Conservation (phyloP, 768 basidiomycete genomes). For the Xerocomus spinulosus region DNA sequence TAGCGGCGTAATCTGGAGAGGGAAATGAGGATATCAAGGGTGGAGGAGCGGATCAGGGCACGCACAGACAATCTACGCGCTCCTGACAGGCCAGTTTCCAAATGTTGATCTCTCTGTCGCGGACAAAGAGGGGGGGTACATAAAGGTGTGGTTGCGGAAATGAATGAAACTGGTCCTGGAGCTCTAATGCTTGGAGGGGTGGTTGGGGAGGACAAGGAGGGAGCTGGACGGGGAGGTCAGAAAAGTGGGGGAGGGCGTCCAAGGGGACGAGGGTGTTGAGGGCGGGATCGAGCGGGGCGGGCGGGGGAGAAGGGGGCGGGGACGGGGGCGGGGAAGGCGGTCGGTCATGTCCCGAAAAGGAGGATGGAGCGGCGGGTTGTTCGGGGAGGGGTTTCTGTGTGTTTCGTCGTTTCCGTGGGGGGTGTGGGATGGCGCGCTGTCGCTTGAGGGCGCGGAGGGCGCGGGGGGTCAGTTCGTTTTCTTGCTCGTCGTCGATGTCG, state of each 20-base stretch:
- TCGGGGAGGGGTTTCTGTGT: too few species aligned
- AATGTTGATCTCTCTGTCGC: constrained; percentile 33
- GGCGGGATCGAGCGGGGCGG: constrained; percentile 13
- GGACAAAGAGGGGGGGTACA: constrained; percentile 27
- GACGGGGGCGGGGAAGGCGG: not conserved
- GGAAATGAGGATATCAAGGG: not conserved
- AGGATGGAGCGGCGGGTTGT: constrained; percentile 4
- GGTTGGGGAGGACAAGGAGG: constrained; percentile 4
- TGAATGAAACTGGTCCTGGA: constrained; percentile 23
- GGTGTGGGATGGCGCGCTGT: constrained; percentile 25
- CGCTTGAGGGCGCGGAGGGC: constrained; percentile 34
- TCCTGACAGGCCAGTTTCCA: constrained; percentile 34
- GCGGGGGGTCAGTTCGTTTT: constrained; percentile 30
- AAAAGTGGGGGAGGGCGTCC: constrained; percentile 15
- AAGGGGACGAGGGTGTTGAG: constrained; percentile 29
- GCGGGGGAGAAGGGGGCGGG: not conserved
- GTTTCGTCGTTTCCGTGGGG: constrained; percentile 22
- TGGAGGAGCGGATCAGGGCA: constrained; percentile 1
- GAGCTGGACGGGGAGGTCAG: constrained; percentile 17
- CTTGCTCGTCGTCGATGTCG: not conserved
- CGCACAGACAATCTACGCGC: constrained; percentile 32
- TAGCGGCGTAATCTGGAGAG: constrained; percentile 28
- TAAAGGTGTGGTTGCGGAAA: constrained; percentile 25
- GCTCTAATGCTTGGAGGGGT: constrained; percentile 19
- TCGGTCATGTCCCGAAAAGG: constrained; percentile 5